Base-by-base conservation (phyloP, 2,329 filamentous ascomycete genomes). In the Xenoacremonium recifei region DNA sequence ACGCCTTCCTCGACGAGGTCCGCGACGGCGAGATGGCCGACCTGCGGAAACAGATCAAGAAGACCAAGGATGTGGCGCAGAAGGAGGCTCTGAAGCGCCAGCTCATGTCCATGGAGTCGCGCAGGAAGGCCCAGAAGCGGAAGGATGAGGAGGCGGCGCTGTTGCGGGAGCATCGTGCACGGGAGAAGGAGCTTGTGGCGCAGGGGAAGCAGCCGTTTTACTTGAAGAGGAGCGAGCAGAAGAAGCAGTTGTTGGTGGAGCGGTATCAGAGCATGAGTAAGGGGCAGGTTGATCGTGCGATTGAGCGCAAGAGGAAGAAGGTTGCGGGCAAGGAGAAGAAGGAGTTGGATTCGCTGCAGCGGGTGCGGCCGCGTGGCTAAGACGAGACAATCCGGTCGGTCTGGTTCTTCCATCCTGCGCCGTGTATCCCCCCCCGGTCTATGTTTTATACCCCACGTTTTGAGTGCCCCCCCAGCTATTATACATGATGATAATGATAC, bases 121-220 rank as follows among this genome's bases (percentile, higher is more conserved):
- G 80, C 60, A 79, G 85, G 66, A 86, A 88, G 67, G 76, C 89
- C 19, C 79, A 83, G 51, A 71, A 82, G 54, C 74, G 77, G 39
- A 87, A 84, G 68, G 85, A 89, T 48, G 78, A 83, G 46, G 81
- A 86, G 65, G 74, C 80, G 54, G 77, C 81, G 43, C 70, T 97
- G 31, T 58, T 92, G 40, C 74, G 80, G 33, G 82, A 86, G 64
- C 91, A 97, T 69, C 80, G 86, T 59, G 79, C 79, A 68, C 77
- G 83, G 64, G 93, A 99, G 74, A 90, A 89, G 70, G 86, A 91
- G 63, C 70, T 87, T 47, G 83, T 97, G 38, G 82, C 82, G 57
- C 80, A 95, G 70, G 93, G 93, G 47, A 96, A 96, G 80, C 82
- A 79, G 62, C 92, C 93, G 0, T 99, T 90, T 70, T 97, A 89